Conservation (phyloP, 1,139 yeast species). For the Pichia sp. region DNA sequence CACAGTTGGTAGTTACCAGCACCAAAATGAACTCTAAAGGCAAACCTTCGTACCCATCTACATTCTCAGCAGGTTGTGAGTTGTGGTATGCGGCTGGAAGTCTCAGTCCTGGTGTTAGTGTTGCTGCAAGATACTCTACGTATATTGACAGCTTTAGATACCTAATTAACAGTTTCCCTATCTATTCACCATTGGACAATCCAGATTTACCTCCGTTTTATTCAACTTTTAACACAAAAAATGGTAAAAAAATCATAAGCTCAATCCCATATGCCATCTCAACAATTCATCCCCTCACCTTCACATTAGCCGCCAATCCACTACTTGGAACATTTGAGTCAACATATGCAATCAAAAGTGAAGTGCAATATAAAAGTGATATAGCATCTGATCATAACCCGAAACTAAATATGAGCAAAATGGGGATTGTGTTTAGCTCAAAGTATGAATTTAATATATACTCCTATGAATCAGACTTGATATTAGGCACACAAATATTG, state of each 20-base stretch:
- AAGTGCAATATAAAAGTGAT: conserved; percentile 30
- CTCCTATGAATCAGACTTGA: conserved; percentile 81
- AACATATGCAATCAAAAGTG: conserved; percentile 79
- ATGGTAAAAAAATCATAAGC: conserved; percentile 1
- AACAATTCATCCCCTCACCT: conserved; percentile 53
- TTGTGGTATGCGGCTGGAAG: conserved; percentile 81
- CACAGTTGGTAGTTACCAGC: conserved; percentile 6
- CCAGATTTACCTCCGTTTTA: conserved; percentile 3
- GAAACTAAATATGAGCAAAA: conserved; percentile 4
- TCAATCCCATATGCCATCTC: conserved; percentile 14
- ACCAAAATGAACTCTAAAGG: conserved; percentile 2
- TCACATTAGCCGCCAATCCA: conserved; percentile 86
- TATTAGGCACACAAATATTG: conserved; percentile 84
- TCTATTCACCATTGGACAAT: conserved; percentile 3
- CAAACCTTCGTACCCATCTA: conserved; percentile 17
- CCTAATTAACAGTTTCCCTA: conserved; percentile 8
- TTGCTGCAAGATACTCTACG: conserved; percentile 79
- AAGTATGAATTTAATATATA: conserved; percentile 85
- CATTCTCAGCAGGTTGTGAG: conserved; percentile 69
- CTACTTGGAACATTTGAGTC: conserved; percentile 85
- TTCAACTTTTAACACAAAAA: background rate
- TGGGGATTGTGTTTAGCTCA: conserved; percentile 69
- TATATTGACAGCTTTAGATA: conserved; percentile 30
- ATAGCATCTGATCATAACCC: background rate
- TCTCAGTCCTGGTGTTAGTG: conserved; percentile 79